phyloP scores from a whole-genome alignment of 495 filamentous ascomycete species.

The Astrothelium macrocarpum region DNA sequence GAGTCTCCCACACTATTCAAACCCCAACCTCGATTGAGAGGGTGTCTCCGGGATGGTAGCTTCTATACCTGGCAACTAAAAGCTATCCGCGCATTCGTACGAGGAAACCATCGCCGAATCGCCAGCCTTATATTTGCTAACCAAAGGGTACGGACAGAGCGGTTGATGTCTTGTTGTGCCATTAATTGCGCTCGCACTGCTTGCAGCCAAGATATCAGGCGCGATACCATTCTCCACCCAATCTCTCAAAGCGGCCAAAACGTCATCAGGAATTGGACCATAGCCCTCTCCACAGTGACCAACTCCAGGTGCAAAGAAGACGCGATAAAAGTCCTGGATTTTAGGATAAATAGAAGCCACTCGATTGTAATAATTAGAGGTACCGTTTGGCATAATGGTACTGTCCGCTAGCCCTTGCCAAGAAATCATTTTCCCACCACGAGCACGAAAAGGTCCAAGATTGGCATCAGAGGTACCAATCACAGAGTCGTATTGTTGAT shows the following conservation, averaged over 20 bases:
- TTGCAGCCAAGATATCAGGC: conserved; percentile 14
- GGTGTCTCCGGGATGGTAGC: no score
- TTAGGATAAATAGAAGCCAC: conserved; percentile 3
- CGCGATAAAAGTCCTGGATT: conserved; percentile 15
- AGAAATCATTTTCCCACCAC: conserved; percentile 38
- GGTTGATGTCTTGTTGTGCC: background rate
- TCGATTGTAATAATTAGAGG: background rate
- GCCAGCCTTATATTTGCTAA: background rate
- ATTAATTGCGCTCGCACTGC: background rate
- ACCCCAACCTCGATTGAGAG: no score
- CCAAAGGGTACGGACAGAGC: background rate
- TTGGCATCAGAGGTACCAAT: conserved; percentile 34
- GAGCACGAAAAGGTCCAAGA: conserved; percentile 30
- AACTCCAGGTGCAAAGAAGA: conserved; percentile 28
- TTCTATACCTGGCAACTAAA: no score
- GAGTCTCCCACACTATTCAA: no score
- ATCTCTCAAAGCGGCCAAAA: conserved; percentile 13
- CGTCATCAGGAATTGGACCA: conserved; percentile 18
- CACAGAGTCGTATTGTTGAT: conserved; percentile 27
- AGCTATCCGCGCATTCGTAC: background rate
- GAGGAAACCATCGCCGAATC: background rate
- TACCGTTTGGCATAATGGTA: background rate
- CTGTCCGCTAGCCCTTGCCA: conserved; percentile 33
- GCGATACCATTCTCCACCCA: conserved; percentile 30
- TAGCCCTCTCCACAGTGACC: conserved; percentile 27